Evolutionary conservation across 2,329 filamentous ascomycete genomes (phyloP), one percentile per base, ranked within the genome.

Genomic region (Zelopaecilomyces penicillatus): DNA sequence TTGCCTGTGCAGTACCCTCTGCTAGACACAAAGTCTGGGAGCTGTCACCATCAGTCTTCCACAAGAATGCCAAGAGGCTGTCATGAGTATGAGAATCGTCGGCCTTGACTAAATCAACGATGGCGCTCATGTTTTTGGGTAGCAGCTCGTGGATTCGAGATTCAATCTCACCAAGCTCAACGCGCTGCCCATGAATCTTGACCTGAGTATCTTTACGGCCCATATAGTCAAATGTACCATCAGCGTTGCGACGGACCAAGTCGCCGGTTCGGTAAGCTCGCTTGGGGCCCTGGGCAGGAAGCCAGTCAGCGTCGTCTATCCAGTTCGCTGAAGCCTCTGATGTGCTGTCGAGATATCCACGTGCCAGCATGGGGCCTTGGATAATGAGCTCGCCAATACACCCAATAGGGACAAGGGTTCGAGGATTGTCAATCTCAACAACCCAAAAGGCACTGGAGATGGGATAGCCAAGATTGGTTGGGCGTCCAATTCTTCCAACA

Each of bases 161-260:
- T 29, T 48, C 46, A n/a, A 48, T 36, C 9, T 48, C 37, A 5
- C 39, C 43, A 2, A 71, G 60, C 57, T 71, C 78, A 44, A 74
- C 61, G 44, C 73, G 55, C 44, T 68, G 76, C 36, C 78, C 78
- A 30, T 68, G 65, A 9, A 78, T 54, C 52, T 78, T 78, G 37
- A 78, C 65, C 53, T 78, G 74, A 0, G 65, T 65, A 52, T 78
- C 74, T 50, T 71, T 71, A 30, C 74, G 62, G 39, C 72, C 73
- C 42, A 72, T 49, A 43, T 64, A 68, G 0, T 58, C 47, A 26
- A 70, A 54, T 27, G 49, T 49, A 9, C 64, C 63, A 44, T 68
- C 56, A 1, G 39, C 39, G 31, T 58, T 46, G 28, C 61, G 59
- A 12, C 48, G 29, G 9, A 47, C 48, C 3, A 47, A 28, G 19